Percentiles rank a stretch among this genome's conserved stretches.
Conservation (phyloP, 129 eudicot genomes). For the Helianthus tuberosus region DNA sequence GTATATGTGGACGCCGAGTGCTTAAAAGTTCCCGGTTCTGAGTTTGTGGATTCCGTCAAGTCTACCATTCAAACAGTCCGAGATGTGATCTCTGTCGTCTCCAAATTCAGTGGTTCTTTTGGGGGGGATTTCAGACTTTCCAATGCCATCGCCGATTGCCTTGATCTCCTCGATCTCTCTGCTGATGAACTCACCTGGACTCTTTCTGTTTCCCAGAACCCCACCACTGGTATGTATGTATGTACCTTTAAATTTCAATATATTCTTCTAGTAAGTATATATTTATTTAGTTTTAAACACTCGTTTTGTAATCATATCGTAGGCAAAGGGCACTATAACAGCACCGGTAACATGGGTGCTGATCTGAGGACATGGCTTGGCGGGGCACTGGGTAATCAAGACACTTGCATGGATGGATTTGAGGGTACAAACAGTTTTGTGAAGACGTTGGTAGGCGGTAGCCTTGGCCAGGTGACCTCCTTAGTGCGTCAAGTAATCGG, state of each 20-base stretch:
- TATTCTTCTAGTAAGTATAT: background rate
- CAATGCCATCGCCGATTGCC: slow-evolving; percentile 77
- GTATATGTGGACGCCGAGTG: slow-evolving; percentile 22
- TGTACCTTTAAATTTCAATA: background rate
- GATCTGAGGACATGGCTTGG: slow-evolving; percentile 85
- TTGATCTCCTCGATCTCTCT: slow-evolving; percentile 81
- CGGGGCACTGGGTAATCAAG: slow-evolving; percentile 81
- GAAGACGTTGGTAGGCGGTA: slow-evolving; percentile 46
- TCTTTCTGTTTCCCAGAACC: slow-evolving; percentile 58
- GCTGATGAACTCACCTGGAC: slow-evolving; percentile 66
- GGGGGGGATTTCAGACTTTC: slow-evolving; percentile 60
- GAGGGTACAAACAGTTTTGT: slow-evolving; percentile 73
- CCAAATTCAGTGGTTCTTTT: slow-evolving; percentile 35
- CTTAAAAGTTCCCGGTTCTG: slow-evolving; percentile 67
- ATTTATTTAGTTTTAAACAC: no score
- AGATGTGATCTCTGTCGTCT: slow-evolving; percentile 56
- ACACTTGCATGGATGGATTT: slow-evolving; percentile 89
- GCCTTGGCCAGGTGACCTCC: slow-evolving; percentile 57
- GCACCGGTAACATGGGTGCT: slow-evolving; percentile 61
- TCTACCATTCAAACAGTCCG: slow-evolving; percentile 54
- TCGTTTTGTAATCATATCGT: background rate
- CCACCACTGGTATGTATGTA: slow-evolving; percentile 16
- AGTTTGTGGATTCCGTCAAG: slow-evolving; percentile 49
- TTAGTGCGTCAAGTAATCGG: slow-evolving; percentile 49
- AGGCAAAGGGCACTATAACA: slow-evolving; percentile 48